Evolutionary conservation across 257 asterid species (phyloP), one percentile per base, ranked within the genome.

Genomic region (Fraxinus americana): DNA sequence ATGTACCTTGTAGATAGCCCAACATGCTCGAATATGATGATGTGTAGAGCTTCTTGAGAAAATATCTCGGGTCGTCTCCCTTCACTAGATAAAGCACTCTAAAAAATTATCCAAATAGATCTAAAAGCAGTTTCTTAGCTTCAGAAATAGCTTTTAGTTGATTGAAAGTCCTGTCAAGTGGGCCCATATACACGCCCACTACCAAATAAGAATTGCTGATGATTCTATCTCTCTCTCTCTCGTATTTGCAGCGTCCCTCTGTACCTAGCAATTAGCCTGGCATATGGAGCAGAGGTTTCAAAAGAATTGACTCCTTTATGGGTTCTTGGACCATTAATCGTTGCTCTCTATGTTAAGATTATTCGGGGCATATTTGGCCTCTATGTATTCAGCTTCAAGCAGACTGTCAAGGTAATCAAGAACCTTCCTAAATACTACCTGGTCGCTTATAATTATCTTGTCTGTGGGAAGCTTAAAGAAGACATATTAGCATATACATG

Each of bases 241-340:
- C 34, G 10, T 45, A 35, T 80, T 81, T 89, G 91, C 98, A 94
- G 99, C 81, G 48, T 83, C 13, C 93, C 97, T 5, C 57, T 86
- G 78, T 94, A 87, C 82, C 86, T 89, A 27, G 91, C 82, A 0
- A 90, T 94, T 65, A 88, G 83, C 83, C 19, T 90, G 12, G 76
- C 77, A 12, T 90, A 87, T 80, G 99, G 98, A 69, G 78, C 84
- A 0, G 87, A 87, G 78, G 96, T 91, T 69, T 87, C 94, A 0
- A 91, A 87, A 76, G 97, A 94, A 81, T 82, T 92, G 81, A 80
- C 85, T 27, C 98, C 97, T 57, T 76, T 94, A 23, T 94, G 99
- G 99, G 79, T 90, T 82, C 65, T 90, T 66, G 99, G 99, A 43
- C 99, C 99, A 23, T 76, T 94, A 48, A n/a, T 88, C 48, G 82